Evolutionary conservation across 2,329 filamentous ascomycete genomes (phyloP).

Genomic region (Colletotrichum neosansevieriae): DNA sequence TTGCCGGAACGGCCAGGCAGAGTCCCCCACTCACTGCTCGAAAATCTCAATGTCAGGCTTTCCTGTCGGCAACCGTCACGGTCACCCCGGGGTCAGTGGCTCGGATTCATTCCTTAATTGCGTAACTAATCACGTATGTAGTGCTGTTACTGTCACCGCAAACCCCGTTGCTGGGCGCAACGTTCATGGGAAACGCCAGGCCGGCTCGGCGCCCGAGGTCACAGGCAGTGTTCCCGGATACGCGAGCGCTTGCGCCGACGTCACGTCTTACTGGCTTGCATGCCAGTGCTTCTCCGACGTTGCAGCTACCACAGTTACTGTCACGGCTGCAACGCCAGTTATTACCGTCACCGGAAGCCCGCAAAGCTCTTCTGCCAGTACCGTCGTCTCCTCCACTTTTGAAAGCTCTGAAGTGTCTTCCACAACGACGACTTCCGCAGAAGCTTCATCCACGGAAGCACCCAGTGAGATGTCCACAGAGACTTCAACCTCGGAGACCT

Average conservation of each 20-base stretch:
- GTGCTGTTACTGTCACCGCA: constrained; percentile 15
- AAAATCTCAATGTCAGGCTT: constrained; percentile 23
- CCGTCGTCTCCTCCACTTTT: no score
- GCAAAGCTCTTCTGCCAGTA: no score
- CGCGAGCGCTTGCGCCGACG: constrained; percentile 38
- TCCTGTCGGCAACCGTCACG: constrained; percentile 31
- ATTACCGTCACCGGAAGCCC: no score
- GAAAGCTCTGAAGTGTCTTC: no score
- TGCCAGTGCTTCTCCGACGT: constrained; percentile 42
- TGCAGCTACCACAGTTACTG: constrained; percentile 36
- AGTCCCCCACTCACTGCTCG: constrained; percentile 13
- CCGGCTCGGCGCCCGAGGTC: constrained; percentile 1
- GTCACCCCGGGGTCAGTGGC: constrained; percentile 30
- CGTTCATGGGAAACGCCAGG: constrained; percentile 25
- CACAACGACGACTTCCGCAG: no score
- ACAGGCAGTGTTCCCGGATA: constrained; percentile 36
- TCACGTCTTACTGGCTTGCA: constrained; percentile 39
- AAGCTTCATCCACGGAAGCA: not conserved
- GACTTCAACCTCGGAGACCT: not conserved
- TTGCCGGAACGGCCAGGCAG: constrained; percentile 24
- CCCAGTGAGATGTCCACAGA: not conserved
- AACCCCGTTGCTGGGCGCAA: constrained; percentile 4
- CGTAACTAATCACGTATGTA: not conserved
- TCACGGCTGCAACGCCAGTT: constrained; percentile 32
- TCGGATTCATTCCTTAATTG: not conserved